Percentiles rank a stretch among this genome's conserved stretches.
phyloP scores from a whole-genome alignment of 257 asterid species.

The Verbascum thapsus region DNA sequence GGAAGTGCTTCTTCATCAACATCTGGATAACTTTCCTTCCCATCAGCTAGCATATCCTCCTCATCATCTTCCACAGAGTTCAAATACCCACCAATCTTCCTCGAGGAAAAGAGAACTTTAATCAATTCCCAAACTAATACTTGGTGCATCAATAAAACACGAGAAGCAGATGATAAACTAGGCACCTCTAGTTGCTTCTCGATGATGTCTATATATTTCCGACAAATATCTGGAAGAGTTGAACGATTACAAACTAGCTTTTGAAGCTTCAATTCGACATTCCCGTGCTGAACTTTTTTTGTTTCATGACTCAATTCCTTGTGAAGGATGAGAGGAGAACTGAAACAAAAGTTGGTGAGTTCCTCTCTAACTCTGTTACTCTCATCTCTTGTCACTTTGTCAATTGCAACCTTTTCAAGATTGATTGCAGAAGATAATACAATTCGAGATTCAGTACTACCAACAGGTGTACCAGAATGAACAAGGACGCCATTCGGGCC shows the following conservation, averaged over 20 bases:
- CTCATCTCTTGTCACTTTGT: slow-evolving; percentile 71
- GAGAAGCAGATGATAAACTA: slow-evolving; percentile 57
- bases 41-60: slow-evolving; percentile 81
- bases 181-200: slow-evolving; percentile 86
- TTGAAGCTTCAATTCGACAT: slow-evolving; percentile 67
- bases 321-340: slow-evolving; percentile 78
- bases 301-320: slow-evolving; percentile 69
- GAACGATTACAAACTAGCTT: slow-evolving; percentile 65
- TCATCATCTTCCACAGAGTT: slow-evolving; percentile 63
- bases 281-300: slow-evolving; percentile 55
- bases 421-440: slow-evolving; percentile 76
- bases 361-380: slow-evolving; percentile 59
- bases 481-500: slow-evolving; percentile 95
- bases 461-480: slow-evolving; percentile 90
- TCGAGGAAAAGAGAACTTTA: slow-evolving; percentile 79
- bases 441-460: slow-evolving; percentile 44
- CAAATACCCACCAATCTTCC: slow-evolving; percentile 49
- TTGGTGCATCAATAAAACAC: slow-evolving; percentile 85
- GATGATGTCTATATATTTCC: slow-evolving; percentile 71
- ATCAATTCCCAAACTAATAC: slow-evolving; percentile 90
- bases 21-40: slow-evolving; percentile 53
- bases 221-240: slow-evolving; percentile 77
- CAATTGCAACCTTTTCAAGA: slow-evolving; percentile 85
- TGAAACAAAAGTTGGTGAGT: slow-evolving; percentile 71
- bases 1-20: slow-evolving; percentile 83